Evolutionary conservation across 768 basidiomycete species (phyloP).

Genomic region (Xerocomus potaroensis): DNA sequence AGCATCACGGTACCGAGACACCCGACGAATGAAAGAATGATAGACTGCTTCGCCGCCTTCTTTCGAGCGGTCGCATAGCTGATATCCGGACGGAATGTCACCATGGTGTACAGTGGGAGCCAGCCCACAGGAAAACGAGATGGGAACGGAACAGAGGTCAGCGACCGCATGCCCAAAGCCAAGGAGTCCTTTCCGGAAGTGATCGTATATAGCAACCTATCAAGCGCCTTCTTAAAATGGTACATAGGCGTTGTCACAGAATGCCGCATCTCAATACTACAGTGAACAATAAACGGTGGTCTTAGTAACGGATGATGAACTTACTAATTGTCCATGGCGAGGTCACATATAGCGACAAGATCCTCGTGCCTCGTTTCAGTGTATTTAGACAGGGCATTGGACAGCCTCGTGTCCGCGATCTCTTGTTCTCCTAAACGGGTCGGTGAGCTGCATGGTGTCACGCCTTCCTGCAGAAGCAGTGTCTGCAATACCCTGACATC

Average conservation of each 20-base stretch:
- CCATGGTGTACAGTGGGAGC: constrained; percentile 95
- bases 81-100: constrained; percentile 95
- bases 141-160: constrained; percentile 56
- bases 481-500: constrained; percentile 88
- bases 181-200: constrained; percentile 49
- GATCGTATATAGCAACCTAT: constrained; percentile 67
- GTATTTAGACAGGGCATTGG: constrained; percentile 69
- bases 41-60: constrained; percentile 67
- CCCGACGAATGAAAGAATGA: constrained; percentile 49
- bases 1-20: constrained; percentile 45
- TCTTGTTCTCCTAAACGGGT: constrained; percentile 27
- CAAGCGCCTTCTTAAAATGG: constrained; percentile 72
- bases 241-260: constrained; percentile 80
- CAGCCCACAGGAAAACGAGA: constrained; percentile 64
- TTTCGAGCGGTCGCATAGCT: constrained; percentile 78
- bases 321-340: constrained; percentile 97
- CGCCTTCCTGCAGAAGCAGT: constrained; percentile 66
- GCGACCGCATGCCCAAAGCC: constrained; percentile 40
- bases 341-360: constrained; percentile 82
- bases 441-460: constrained; percentile 42
- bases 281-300: constrained; percentile 18
- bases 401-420: constrained; percentile 52
- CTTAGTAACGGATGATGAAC: constrained; percentile 37
- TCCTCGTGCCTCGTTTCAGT: constrained; percentile 81
- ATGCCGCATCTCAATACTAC: constrained; percentile 91